These are phyloP conservation scores for Aspergillus bertholletiae DNA, from an alignment of 495 filamentous ascomycete genomes.

Conservation along the genomic window DNA sequence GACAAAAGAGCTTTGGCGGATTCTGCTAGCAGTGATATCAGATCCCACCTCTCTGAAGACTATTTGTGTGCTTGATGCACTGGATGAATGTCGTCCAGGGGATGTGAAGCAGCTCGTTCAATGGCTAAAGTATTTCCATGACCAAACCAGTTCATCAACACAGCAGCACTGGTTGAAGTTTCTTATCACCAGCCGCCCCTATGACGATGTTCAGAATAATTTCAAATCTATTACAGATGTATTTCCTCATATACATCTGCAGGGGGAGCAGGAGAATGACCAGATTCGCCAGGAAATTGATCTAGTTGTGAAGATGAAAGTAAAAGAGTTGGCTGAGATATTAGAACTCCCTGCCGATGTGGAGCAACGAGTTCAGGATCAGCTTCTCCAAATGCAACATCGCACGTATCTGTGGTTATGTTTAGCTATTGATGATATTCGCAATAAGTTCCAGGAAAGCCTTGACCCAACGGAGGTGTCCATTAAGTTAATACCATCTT, in stretches of 20 bases:
- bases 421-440: slow-evolving; percentile 22
- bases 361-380: slow-evolving; percentile 8
- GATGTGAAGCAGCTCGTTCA: slow-evolving; percentile 21
- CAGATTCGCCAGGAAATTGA: slow-evolving; percentile 35
- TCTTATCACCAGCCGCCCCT: slow-evolving; percentile 43
- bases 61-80: slow-evolving; percentile 38
- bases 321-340: slow-evolving; percentile 21
- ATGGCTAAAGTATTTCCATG: slow-evolving; percentile 13
- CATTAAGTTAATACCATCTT: slow-evolving; percentile 16
- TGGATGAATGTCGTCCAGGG: slow-evolving; percentile 34
- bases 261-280: slow-evolving; percentile 33
- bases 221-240: slow-evolving; percentile 17
- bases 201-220: slow-evolving; percentile 24
- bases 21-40: slow-evolving; percentile 19
- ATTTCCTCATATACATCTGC: slow-evolving; percentile 27
- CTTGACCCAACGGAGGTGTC: slow-evolving; percentile 12
- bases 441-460: slow-evolving; percentile 14
- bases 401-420: slow-evolving; percentile 38
- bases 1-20: slow-evolving; percentile 28
- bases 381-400: slow-evolving; percentile 23
- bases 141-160: not conserved
- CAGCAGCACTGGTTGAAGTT: slow-evolving; percentile 30
- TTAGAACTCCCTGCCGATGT: slow-evolving; percentile 5
- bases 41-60: slow-evolving; percentile 16
- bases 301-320: slow-evolving; percentile 26